Evolutionary conservation across 352 stramenopile species (phyloP), one percentile per base, ranked within the genome.

Genomic region (Globisporangium apiculatum): DNA sequence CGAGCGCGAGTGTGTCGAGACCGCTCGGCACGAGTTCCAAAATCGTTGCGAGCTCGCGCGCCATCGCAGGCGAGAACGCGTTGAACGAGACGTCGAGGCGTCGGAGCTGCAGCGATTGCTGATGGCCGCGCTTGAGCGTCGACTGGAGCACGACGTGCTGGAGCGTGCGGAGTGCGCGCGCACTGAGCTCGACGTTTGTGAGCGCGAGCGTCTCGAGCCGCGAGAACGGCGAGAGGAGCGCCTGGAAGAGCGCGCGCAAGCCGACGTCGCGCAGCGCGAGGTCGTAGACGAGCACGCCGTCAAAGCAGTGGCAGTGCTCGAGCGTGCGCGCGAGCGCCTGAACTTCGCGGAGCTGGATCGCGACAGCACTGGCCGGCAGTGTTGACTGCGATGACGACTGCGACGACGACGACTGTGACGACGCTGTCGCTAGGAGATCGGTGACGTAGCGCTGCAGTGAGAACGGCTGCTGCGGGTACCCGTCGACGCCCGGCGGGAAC

Each of bases 11-110:
- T 11, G 77, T 24, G 24, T 87, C 75, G 11, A 90, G 66, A 9
- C 70, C 77, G 12, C 41, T 66, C 0, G 72, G 68, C 9, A 88
- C 37, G 10, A 84, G 51, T 57, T 86, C 69, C 3, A 86, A 65
- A 1, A 71, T 82, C 0, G 65, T 83, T 14, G 76, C 69, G 17
- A 90, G 55, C 11, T 73, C 68, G 5, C 64, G 62, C 0, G 72
- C 68, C 80, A 86, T 88, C 7, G 62, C 45, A 14, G 64, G 50
- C 7, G 77, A 80, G 56, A 90, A 83, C 5, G 51, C 35, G 47
- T 92, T 90, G 60, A 86, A 86, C 38, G 83, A 92, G 15, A 90
- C 61, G 37, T 92, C 73, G 5, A 89, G 53, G 1, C 65, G 66
- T 3, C 69, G 65, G 11, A 92, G 65, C 12, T 61, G 61, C 7